Conservation (phyloP, 768 basidiomycete species). For the Mycena latifolia region DNA sequence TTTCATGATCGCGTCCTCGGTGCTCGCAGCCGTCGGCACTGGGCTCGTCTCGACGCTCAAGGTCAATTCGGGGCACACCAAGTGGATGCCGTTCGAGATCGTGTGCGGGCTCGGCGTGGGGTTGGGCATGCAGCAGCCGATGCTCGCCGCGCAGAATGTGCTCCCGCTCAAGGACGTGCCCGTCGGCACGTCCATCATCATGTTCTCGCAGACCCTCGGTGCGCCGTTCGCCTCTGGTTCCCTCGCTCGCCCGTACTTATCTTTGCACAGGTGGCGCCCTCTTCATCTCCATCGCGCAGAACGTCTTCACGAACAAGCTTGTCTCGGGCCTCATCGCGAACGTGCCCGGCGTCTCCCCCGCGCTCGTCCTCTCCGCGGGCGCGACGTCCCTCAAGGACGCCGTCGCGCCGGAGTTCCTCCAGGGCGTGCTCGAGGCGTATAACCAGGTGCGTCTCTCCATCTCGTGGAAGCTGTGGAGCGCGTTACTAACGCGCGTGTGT, state of each 20-base stretch:
- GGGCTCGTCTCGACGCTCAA: conserved; percentile 49
- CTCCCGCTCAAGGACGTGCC: conserved; percentile 32
- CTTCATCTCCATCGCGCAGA: conserved; percentile 37
- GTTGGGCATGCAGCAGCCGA: conserved; percentile 36
- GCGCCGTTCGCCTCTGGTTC: no score
- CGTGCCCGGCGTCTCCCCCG: conserved; percentile 19
- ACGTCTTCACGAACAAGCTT: conserved; percentile 34
- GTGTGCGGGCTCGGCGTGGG: conserved; percentile 47
- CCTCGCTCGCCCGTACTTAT: no score
- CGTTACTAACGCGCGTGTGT: neutral
- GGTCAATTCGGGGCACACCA: conserved; percentile 33
- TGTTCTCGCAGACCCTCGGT: conserved; percentile 36
- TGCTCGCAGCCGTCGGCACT: conserved; percentile 47
- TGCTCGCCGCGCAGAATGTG: conserved; percentile 36
- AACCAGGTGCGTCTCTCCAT: conserved; percentile 5
- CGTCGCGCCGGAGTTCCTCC: neutral
- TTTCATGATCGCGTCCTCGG: conserved; percentile 42
- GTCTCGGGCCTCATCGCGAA: conserved; percentile 3
- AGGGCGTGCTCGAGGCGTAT: conserved; percentile 17
- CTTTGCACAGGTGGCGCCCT: conserved; percentile 24
- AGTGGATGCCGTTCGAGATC: conserved; percentile 41
- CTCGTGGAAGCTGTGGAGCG: no score
- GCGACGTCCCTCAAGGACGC: conserved; percentile 18
- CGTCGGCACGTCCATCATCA: conserved; percentile 30
- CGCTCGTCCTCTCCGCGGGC: conserved; percentile 16